phyloP scores from a whole-genome alignment of 208 protist species.

The Crithidia thermophila region DNA sequence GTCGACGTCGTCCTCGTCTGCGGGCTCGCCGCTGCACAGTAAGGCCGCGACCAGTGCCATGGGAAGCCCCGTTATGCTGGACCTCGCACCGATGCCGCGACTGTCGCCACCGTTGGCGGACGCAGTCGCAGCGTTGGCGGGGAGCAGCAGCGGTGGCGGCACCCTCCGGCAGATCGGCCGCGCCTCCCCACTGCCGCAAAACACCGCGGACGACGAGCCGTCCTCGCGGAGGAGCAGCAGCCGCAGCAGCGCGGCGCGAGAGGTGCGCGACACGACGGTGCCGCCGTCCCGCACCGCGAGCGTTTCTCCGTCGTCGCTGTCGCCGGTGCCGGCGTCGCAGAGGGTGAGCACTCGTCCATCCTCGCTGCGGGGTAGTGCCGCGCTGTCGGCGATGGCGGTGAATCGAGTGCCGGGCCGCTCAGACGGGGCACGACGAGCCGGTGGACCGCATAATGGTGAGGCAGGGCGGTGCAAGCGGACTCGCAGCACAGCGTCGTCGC shows the following conservation, averaged over 20 bases:
- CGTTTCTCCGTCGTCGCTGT: neutral
- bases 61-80: slow-evolving; percentile 2
- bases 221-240: too few species aligned
- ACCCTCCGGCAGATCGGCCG: too few species aligned
- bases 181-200: too few species aligned
- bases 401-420: slow-evolving; percentile 10
- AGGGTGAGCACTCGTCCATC: slow-evolving; percentile 17
- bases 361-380: slow-evolving; percentile 19
- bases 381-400: slow-evolving; percentile 19
- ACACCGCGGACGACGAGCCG: too few species aligned
- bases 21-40: slow-evolving; percentile 11
- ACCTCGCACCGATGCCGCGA: slow-evolving; percentile 7
- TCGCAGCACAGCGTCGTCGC: slow-evolving; percentile 20
- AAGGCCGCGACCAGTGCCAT: neutral
- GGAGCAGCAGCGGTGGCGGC: slow-evolving; percentile 2
- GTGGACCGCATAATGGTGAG: neutral
- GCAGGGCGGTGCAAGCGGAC: slow-evolving; percentile 14
- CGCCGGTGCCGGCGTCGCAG: neutral
- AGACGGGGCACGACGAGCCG: neutral
- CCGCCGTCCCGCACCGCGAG: too few species aligned
- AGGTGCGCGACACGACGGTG: neutral
- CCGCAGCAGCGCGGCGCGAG: slow-evolving; percentile 6
- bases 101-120: neutral
- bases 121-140: neutral
- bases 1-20: slow-evolving; percentile 9